Conservation (phyloP, 2,329 filamentous ascomycete genomes). For the Calycina herbarum region DNA sequence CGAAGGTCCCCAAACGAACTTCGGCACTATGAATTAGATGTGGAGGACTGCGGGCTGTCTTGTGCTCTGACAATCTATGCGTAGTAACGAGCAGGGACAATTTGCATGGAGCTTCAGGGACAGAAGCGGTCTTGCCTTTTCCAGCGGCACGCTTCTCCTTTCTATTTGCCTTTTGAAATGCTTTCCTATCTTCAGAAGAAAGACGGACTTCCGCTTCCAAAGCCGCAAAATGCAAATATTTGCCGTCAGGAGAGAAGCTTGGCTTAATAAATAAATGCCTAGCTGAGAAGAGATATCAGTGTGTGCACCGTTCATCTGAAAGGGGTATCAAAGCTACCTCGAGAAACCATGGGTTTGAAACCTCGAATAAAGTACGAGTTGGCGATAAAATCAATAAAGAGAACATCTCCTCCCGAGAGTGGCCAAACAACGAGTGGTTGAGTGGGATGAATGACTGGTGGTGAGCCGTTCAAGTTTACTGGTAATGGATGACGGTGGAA, state of each 20-base stretch:
- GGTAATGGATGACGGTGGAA: neutral
- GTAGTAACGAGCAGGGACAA: conserved; percentile 7
- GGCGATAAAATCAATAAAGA: conserved; percentile 3
- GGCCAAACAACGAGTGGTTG: conserved; percentile 6
- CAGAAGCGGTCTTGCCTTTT: neutral
- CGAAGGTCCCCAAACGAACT: neutral
- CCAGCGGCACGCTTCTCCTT: neutral
- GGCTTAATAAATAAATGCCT: conserved; percentile 3
- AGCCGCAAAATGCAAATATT: conserved; percentile 3
- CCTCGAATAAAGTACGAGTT: conserved; percentile 5
- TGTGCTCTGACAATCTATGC: neutral
- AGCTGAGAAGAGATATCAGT: neutral
- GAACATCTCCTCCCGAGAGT: neutral
- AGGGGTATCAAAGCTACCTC: neutral
- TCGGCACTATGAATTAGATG: conserved; percentile 1
- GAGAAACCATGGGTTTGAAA: neutral
- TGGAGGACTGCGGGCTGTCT: conserved; percentile 3
- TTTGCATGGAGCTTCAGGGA: neutral
- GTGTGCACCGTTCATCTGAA: neutral
- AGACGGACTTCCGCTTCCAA: neutral
- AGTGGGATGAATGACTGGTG: conserved; percentile 4
- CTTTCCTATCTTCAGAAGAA: neutral
- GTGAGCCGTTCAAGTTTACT: neutral
- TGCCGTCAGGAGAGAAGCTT: neutral
- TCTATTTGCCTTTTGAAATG: neutral